Percentiles rank a stretch among this genome's conserved stretches.
phyloP scores from a whole-genome alignment of 2,329 filamentous ascomycete species.

The Capronia americana region DNA sequence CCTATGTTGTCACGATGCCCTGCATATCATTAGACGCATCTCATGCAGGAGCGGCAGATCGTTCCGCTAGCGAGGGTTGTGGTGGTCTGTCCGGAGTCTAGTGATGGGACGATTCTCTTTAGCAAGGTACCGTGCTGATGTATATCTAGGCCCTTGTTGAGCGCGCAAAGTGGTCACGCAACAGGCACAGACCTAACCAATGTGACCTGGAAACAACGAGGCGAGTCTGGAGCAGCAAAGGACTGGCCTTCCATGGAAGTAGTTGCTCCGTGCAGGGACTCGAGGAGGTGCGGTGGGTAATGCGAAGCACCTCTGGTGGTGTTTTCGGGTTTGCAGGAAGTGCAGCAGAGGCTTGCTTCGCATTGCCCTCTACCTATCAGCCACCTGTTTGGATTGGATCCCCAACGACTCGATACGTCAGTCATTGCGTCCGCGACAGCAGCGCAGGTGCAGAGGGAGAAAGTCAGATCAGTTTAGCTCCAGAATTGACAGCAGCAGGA shows the following conservation, averaged over 20 bases:
- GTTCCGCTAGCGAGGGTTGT: neutral
- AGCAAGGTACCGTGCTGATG: neutral
- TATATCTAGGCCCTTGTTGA: neutral
- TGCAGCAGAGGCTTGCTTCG: neutral
- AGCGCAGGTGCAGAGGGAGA: neutral
- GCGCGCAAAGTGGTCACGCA: neutral
- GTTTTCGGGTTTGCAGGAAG: neutral
- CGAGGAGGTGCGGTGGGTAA: neutral
- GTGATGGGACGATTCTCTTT: neutral
- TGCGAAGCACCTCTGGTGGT: neutral
- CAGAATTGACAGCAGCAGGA: slow-evolving; percentile 17
- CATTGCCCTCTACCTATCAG: neutral
- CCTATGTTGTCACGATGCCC: slow-evolving; percentile 4
- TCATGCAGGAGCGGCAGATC: neutral
- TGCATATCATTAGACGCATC: neutral
- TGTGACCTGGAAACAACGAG: neutral
- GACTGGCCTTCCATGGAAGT: neutral
- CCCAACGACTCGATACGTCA: neutral
- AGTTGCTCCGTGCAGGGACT: neutral
- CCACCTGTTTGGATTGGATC: neutral
- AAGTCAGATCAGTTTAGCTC: slow-evolving; percentile 2
- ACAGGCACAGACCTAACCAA: neutral
- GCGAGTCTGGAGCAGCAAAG: neutral
- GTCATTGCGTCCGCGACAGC: neutral
- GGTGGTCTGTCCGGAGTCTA: neutral